These are phyloP conservation scores for Allium sativum DNA, from an alignment of 106 monocot species.

Conservation along the genomic window DNA sequence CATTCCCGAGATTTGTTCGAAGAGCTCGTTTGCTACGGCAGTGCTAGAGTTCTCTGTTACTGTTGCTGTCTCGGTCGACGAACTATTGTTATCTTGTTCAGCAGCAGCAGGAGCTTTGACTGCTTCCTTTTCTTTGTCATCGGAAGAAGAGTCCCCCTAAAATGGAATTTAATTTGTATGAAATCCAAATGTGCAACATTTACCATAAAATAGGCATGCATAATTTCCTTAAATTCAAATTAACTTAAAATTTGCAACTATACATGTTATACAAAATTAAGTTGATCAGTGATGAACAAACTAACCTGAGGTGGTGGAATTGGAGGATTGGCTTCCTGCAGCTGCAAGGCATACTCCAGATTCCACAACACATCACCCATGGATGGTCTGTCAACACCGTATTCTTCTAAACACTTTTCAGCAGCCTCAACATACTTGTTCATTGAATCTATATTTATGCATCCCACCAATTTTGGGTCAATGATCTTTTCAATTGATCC, in stretches of 20 bases:
- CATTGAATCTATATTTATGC: constrained; percentile 17
- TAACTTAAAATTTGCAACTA: no score
- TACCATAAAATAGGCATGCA: neutral
- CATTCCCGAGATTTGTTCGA: constrained; percentile 27
- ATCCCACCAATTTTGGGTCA: constrained; percentile 14
- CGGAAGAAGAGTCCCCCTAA: neutral
- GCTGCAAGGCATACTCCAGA: constrained; percentile 20
- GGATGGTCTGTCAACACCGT: constrained; percentile 22
- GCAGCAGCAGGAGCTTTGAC: neutral
- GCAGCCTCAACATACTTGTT: constrained; percentile 24
- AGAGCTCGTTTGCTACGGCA: constrained; percentile 21
- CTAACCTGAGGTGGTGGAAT: neutral
- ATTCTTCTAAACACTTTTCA: constrained; percentile 26
- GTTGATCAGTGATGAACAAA: neutral
- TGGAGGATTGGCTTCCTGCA: constrained; percentile 22
- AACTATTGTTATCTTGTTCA: no score
- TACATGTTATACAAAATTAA: no score
- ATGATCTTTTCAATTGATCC: constrained; percentile 25
- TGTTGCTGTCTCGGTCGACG: no score
- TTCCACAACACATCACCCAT: constrained; percentile 30
- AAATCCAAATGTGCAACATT: neutral
- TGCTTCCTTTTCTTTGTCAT: neutral
- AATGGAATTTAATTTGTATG: neutral
- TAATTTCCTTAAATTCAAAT: no score
- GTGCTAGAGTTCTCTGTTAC: constrained; percentile 20